Conservation (phyloP, 2,329 filamentous ascomycete species). For the Ampelomyces quisqualis region DNA sequence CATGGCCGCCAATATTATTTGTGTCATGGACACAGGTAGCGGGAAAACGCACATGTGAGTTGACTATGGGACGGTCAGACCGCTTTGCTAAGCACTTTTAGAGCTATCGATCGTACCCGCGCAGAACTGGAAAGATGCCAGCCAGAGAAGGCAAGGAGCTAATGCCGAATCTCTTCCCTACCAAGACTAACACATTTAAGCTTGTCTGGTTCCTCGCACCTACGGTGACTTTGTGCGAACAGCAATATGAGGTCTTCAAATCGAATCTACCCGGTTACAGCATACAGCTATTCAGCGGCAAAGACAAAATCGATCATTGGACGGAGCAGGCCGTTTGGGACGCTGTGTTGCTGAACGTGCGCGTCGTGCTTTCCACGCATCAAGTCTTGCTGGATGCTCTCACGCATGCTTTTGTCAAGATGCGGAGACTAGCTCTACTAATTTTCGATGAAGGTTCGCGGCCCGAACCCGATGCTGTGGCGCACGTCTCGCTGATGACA, state of each 20-base stretch:
- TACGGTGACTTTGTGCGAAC: conserved; percentile 49
- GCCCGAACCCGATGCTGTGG: too few species aligned
- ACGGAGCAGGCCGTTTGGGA: conserved; percentile 67
- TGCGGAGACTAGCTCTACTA: conserved; percentile 65
- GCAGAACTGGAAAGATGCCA: conserved; percentile 46
- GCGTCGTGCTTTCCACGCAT: conserved; percentile 76
- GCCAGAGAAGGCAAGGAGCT: conserved; percentile 36
- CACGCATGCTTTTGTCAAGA: conserved; percentile 68
- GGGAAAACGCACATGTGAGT: conserved; percentile 51
- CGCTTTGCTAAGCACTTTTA: conserved; percentile 18
- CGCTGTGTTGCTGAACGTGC: conserved; percentile 61
- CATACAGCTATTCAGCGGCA: conserved; percentile 65
- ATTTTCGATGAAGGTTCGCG: conserved; percentile 87
- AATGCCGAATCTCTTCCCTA: neutral
- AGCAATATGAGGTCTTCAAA: conserved; percentile 45
- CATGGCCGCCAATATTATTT: conserved; percentile 46
- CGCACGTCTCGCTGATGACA: conserved; percentile 10
- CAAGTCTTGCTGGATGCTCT: conserved; percentile 74
- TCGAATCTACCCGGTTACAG: conserved; percentile 51
- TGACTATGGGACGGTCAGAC: neutral
- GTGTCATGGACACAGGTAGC: conserved; percentile 52
- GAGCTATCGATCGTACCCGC: conserved; percentile 48
- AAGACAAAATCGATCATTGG: conserved; percentile 73
- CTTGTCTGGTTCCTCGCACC: conserved; percentile 52
- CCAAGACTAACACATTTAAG: conserved; percentile 20